phyloP scores from a whole-genome alignment of 176 grass and related monocot genomes.

The barley (Hordeum vulgare) region MorexV3_pseudomolecules_assembly NC_058520.1:3343682-3344181 shows the following conservation, averaged over 20 bases:
- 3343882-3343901: background rate
- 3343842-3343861: background rate
- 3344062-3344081: background rate
- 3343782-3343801: too few species aligned
- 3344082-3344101: background rate
- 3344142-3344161: too few species aligned
- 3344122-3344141: background rate
- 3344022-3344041: background rate
- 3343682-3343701: too few species aligned
- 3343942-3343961: background rate
- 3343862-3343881: background rate
- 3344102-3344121: background rate
- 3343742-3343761: too few species aligned
- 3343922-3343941: background rate
- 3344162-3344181: too few species aligned
- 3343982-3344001: background rate
- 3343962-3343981: background rate
- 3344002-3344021: background rate
- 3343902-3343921: background rate
- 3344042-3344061: background rate
- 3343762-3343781: too few species aligned
- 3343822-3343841: background rate
- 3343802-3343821: background rate
- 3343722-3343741: too few species aligned
- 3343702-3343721: too few species aligned